Evolutionary conservation across 805 yeast genomes (phyloP), one percentile per base, ranked within the genome.

Genomic region (Metschnikowia cerradonensis): DNA sequence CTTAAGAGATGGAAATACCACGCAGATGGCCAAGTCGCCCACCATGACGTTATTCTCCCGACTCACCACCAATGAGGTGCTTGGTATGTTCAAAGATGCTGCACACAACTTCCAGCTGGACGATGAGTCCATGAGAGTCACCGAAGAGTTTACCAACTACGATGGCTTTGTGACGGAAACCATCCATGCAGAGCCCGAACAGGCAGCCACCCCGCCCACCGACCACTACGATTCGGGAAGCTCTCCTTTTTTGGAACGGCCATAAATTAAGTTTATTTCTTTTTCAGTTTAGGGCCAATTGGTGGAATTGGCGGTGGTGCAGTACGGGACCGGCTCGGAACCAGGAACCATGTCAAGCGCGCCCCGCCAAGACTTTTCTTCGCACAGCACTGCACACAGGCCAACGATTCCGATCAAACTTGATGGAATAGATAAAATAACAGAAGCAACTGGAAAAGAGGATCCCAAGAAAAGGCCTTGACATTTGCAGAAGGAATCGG

Each of bases 1-100:
- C 0, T 60, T 79, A 41, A 72, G 75, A 49, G 79, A 75, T 58
- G 67, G 60, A 26, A 60, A 59, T 35, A 47, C 60, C 2, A 38
- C 55, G 1, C 52, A 53, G 26, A 60, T 64, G 31, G 78, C 81
- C 3, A 70, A 74, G 13, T 86, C 95, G 0, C 96, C 95, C 0
- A 90, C 96, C 0, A 77, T 86, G 55, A 90, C 97, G 0, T 69
- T 84, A 61, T 85, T 78, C 62, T 86, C 96, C 0, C 81, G 82
- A 46, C 81, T 83, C 59, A 92, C 96, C 2, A 78, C 82, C 50
- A 79, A 81, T 49, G 96, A 89, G 57, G 84, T 90, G 0, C 72
- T 79, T 54, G 77, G 80, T 14, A 87, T 90, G 90, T 87, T 89
- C 63, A 88, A 85, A 60, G 81, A 78, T 45, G 80, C 81, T 0